Evolutionary conservation across 2,329 filamentous ascomycete genomes (phyloP), one percentile per base, ranked within the genome.

Genomic region (Alternaria triticina): DNA sequence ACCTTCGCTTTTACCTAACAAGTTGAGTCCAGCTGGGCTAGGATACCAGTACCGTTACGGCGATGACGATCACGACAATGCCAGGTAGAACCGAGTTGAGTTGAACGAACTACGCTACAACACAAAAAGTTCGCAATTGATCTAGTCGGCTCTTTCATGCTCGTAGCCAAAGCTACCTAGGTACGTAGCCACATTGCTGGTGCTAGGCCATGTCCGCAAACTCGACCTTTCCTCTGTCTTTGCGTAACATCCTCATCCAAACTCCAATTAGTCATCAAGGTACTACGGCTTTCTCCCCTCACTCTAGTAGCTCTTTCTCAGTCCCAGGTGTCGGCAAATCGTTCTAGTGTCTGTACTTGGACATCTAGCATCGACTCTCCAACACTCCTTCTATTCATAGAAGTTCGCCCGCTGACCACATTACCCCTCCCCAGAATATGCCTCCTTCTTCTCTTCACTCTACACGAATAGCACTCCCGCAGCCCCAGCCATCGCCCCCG

Each of bases 391-490:
- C 11, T 28, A 11, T 23, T 2, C 4, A 27, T 1, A 3, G 20
- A 23, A 20, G 3, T 8, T 23, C 22, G 15, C 8, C 23, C 20
- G 4, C 1, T n/a, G 15, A 22, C 9, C 23, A 12, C 1, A 36
- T 17, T 13, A 20, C 33, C 5, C n/a, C 3, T 22, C 25, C 11
- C 12, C n/a, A 9, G 8, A 40, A 10, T 10, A 4, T n/a, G 2
- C 8, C 9, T 15, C 11, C n/a, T 17, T 11, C 27, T 17, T 17
- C 5, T 15, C 25, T 3, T 15, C 17, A 40, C 15, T 20, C 63
- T 50, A 71, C 8, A 70, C 30, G 43, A 71, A 63, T 40, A 72
- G 17, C 27, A 68, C 62, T 1, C 69, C 70, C 12, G 65, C 70
- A n/a, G 68, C 69, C 13, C 70, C 69, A 9, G 62, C 68, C 50